These are phyloP conservation scores for Acorus gramineus DNA, from an alignment of 106 monocot genomes.

Conservation along the genomic window DNA sequence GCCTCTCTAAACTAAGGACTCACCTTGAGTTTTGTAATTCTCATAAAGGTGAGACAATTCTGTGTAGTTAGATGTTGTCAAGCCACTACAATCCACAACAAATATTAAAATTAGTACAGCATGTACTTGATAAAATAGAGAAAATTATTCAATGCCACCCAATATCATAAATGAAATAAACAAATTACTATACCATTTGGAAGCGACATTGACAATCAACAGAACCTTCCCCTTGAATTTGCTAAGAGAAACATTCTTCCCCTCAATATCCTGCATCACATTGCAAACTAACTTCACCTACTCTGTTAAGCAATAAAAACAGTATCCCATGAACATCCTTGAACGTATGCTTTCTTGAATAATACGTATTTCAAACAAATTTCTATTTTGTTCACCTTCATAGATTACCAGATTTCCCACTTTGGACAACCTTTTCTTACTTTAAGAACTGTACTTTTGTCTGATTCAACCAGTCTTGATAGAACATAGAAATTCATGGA, in stretches of 20 bases:
- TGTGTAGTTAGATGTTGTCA: slow-evolving; percentile 88
- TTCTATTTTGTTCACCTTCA: too few species aligned
- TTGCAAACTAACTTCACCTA: background rate
- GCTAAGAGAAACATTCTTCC: slow-evolving; percentile 77
- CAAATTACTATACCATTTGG: slow-evolving; percentile 54
- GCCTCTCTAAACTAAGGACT: background rate
- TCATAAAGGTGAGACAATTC: slow-evolving; percentile 94
- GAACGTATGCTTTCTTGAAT: too few species aligned
- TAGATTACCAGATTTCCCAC: too few species aligned
- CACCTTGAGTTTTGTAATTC: slow-evolving; percentile 97
- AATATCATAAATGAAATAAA: too few species aligned
- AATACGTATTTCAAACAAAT: too few species aligned
- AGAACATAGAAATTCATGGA: too few species aligned
- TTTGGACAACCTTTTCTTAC: too few species aligned
- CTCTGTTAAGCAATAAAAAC: background rate
- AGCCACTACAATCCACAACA: slow-evolving; percentile 45
- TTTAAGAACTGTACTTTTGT: too few species aligned
- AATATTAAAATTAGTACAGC: too few species aligned
- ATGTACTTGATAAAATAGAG: too few species aligned
- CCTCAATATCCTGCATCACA: slow-evolving; percentile 78
- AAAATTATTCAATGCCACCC: too few species aligned
- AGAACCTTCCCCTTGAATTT: slow-evolving; percentile 91
- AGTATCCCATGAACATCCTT: background rate
- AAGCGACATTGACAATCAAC: slow-evolving; percentile 96
- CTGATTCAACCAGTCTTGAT: too few species aligned